A percentile compares a stretch with the other conserved stretches of the same genome.
These are phyloP conservation scores for Tulasnella sp. DNA, from an alignment of 768 basidiomycete genomes.

Conservation along the genomic window DNA sequence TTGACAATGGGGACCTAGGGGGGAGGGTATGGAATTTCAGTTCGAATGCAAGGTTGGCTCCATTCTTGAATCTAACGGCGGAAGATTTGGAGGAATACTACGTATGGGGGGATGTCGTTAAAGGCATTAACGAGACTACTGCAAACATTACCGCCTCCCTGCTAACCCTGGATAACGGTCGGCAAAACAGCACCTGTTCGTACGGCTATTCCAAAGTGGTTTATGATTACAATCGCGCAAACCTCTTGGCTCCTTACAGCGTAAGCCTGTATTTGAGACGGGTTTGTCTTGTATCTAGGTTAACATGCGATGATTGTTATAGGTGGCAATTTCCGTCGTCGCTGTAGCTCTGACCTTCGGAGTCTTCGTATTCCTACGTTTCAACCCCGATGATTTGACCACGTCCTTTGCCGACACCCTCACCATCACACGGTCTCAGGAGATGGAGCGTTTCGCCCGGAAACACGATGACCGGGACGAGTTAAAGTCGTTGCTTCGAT, in stretches of 20 bases:
- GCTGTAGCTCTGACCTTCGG: background rate
- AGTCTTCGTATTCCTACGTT: background rate
- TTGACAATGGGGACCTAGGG: background rate
- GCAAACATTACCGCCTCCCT: background rate
- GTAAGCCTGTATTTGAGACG: background rate
- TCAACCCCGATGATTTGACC: background rate
- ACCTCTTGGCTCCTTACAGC: background rate
- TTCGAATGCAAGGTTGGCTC: background rate
- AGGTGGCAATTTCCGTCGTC: background rate
- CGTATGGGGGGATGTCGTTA: background rate
- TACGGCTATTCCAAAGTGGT: background rate
- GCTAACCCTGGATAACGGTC: background rate
- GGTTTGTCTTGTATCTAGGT: background rate
- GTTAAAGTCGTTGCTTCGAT: background rate
- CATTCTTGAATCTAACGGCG: background rate
- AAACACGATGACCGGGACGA: background rate
- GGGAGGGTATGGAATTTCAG: background rate
- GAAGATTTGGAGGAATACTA: background rate
- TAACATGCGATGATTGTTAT: background rate
- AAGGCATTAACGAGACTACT: background rate
- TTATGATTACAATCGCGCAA: background rate
- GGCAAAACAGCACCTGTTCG: background rate
- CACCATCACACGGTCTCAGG: background rate
- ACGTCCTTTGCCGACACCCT: conserved; percentile 2
- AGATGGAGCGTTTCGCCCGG: background rate